phyloP scores from a whole-genome alignment of 139 green algal genomes.

The Coelastrella sp. region DNA sequence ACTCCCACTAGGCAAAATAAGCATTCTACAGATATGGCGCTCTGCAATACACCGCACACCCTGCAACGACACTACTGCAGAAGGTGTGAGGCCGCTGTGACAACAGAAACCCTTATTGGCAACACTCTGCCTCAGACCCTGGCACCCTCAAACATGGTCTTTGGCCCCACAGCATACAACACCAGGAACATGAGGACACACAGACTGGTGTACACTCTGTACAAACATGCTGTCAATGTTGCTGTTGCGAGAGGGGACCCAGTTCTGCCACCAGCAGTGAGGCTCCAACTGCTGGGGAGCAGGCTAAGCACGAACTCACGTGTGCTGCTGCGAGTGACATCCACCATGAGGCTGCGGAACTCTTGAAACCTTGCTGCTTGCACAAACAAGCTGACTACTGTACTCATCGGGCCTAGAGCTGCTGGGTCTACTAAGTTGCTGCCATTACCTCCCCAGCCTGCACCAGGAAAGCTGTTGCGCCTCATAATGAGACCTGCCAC shows the following conservation, averaged over 20 bases:
- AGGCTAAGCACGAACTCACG: conserved; percentile 49
- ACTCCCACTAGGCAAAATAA: too few species aligned
- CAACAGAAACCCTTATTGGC: background rate
- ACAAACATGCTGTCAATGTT: conserved; percentile 1
- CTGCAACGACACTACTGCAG: background rate
- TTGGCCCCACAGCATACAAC: conserved; percentile 44
- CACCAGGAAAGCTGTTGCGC: conserved; percentile 14
- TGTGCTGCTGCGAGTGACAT: conserved; percentile 46
- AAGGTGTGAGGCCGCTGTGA: background rate
- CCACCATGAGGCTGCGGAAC: conserved; percentile 48
- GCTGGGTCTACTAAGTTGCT: background rate
- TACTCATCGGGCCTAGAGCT: conserved; percentile 11
- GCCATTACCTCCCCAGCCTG: background rate
- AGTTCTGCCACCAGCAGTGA: background rate
- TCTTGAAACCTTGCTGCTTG: conserved; percentile 44
- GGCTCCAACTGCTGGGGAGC: conserved; percentile 29
- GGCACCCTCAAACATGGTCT: background rate
- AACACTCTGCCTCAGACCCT: background rate
- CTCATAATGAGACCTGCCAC: conserved; percentile 19
- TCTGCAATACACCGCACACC: too few species aligned
- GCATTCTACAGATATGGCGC: too few species aligned
- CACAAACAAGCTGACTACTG: conserved; percentile 38
- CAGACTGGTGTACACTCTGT: conserved; percentile 31
- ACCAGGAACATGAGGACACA: conserved; percentile 42
- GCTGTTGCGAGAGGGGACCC: background rate